Conservation (phyloP, 208 protist species). For the Chromosphaera perkinsii region DNA sequence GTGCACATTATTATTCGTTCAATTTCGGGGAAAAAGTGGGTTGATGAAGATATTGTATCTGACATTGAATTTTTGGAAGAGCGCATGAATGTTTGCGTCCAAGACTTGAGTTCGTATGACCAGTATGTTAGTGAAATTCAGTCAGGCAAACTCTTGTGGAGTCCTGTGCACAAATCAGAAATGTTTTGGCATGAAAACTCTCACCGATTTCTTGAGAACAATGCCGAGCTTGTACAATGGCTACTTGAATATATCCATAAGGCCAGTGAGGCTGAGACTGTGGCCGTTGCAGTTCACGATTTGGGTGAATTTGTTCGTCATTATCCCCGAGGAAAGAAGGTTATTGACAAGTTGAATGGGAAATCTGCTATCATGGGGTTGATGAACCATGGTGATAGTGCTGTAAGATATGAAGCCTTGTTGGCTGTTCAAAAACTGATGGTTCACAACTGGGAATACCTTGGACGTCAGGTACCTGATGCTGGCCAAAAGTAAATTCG, state of each 20-base stretch:
- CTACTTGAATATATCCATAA: slow-evolving; percentile 9
- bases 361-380: slow-evolving; percentile 61
- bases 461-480: no score
- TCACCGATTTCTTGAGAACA: slow-evolving; percentile 52
- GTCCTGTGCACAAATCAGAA: slow-evolving; percentile 57
- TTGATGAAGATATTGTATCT: slow-evolving; percentile 50
- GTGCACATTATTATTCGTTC: slow-evolving; percentile 28
- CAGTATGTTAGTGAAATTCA: slow-evolving; percentile 30
- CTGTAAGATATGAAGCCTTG: slow-evolving; percentile 66
- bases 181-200: slow-evolving; percentile 65
- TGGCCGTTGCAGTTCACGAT: slow-evolving; percentile 61
- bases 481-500: no score
- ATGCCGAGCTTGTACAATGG: slow-evolving; percentile 29
- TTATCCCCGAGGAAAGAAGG: slow-evolving; percentile 52
- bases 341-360: slow-evolving; percentile 41
- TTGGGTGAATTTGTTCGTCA: slow-evolving; percentile 59
- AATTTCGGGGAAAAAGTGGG: slow-evolving; percentile 33
- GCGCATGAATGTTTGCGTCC: slow-evolving; percentile 30
- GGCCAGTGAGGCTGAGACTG: slow-evolving; percentile 16
- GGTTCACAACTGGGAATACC: slow-evolving; percentile 59
- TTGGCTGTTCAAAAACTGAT: slow-evolving; percentile 66
- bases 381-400: slow-evolving; percentile 49
- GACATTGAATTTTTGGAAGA: slow-evolving; percentile 43
- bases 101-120: slow-evolving; percentile 41
- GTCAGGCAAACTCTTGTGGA: slow-evolving; percentile 55